phyloP scores from a whole-genome alignment of 2,329 filamentous ascomycete genomes.

The Acrodontium crateriforme region DNA sequence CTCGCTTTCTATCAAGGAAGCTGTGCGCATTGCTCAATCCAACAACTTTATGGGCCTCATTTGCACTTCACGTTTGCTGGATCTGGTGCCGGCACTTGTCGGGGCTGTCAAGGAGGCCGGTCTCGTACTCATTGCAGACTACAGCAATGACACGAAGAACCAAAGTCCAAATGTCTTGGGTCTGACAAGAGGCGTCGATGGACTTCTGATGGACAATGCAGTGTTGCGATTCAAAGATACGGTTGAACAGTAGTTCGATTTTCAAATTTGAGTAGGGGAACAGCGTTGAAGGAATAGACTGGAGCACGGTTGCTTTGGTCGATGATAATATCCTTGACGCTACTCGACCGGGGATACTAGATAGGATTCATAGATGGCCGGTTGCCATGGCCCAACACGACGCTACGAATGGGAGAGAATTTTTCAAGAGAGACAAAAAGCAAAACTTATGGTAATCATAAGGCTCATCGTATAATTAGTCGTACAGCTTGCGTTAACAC shows the following conservation, averaged over 20 bases:
- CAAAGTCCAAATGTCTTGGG: constrained; percentile 35
- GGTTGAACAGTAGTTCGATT: constrained; percentile 43
- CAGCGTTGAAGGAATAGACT: too few species aligned
- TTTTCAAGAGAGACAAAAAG: too few species aligned
- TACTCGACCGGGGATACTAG: too few species aligned
- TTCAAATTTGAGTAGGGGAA: too few species aligned
- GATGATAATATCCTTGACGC: too few species aligned
- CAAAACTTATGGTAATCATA: too few species aligned
- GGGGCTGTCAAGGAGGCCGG: constrained; percentile 92
- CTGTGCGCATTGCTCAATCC: constrained; percentile 78
- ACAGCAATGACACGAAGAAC: constrained; percentile 31
- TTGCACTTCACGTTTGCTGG: constrained; percentile 73
- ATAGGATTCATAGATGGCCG: too few species aligned
- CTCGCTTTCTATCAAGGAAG: constrained; percentile 83
- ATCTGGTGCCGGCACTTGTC: constrained; percentile 82
- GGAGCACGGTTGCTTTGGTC: too few species aligned
- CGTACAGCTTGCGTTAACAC: too few species aligned
- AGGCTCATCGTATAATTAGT: too few species aligned
- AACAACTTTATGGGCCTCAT: constrained; percentile 99
- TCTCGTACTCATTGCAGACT: constrained; percentile 81
- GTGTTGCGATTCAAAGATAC: constrained; percentile 87
- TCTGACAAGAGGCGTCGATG: constrained; percentile 72
- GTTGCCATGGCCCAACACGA: too few species aligned
- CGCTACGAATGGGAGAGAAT: too few species aligned
- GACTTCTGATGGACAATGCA: constrained; percentile 70